Percentiles rank a stretch among this genome's conserved stretches.
Evolutionary conservation across 2,329 filamentous ascomycete species (phyloP).

Genomic region (Chrysoporthe puriensis): DNA sequence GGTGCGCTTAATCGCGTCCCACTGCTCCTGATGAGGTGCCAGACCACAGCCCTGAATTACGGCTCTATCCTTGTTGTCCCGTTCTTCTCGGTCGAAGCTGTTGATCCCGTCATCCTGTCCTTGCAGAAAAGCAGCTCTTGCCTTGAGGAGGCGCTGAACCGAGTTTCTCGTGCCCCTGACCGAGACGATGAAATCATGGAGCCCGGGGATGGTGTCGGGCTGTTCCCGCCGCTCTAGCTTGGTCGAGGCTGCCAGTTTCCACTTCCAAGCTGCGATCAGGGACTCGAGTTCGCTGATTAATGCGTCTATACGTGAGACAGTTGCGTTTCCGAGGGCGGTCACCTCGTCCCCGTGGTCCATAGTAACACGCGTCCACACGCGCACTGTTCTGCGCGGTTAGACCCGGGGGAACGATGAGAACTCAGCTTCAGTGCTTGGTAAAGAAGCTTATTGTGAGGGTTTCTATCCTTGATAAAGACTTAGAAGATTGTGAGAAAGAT

Average conservation of each 20-base stretch:
- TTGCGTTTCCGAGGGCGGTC: conserved; percentile 12
- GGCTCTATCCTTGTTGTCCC: conserved; percentile 26
- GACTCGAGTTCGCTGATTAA: conserved; percentile 25
- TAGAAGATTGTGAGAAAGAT: no score
- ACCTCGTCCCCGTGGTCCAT: conserved; percentile 18
- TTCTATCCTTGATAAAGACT: no score
- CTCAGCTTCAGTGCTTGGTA: neutral
- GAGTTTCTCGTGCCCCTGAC: conserved; percentile 25
- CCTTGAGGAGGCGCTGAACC: conserved; percentile 23
- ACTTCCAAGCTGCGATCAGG: conserved; percentile 24
- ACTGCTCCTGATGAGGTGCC: conserved; percentile 22
- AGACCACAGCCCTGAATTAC: conserved; percentile 23
- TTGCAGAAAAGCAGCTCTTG: neutral
- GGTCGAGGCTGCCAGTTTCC: conserved; percentile 18
- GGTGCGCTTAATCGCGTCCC: conserved; percentile 28
- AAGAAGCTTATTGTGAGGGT: neutral
- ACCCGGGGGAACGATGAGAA: neutral
- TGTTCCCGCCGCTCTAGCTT: conserved; percentile 27
- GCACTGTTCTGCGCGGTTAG: neutral
- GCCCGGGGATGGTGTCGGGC: conserved; percentile 25
- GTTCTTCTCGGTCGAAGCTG: conserved; percentile 17
- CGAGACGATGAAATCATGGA: conserved; percentile 28
- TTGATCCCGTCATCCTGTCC: neutral
- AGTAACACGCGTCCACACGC: neutral
- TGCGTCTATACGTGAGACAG: conserved; percentile 17